A percentile compares a stretch with the other conserved stretches of the same genome.
These are phyloP conservation scores for Metschnikowia rubicola DNA, from an alignment of 805 yeast genomes.

Conservation along the genomic window DNA sequence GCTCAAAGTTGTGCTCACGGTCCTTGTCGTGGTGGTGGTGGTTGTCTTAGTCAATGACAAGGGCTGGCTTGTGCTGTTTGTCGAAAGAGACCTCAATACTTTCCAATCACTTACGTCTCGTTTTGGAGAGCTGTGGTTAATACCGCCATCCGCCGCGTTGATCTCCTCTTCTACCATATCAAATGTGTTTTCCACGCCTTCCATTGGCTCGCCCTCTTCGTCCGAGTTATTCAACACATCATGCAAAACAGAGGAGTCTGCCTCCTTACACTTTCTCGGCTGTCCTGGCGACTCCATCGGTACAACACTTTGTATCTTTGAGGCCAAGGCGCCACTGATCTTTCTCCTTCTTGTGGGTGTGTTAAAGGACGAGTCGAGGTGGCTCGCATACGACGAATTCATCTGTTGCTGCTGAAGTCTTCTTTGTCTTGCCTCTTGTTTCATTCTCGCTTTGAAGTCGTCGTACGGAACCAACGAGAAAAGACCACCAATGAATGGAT, in stretches of 20 bases:
- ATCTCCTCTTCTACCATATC: conserved; percentile 15
- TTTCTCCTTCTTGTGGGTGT: conserved; percentile 72
- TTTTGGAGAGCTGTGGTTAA: conserved; percentile 22
- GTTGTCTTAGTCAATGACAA: conserved; percentile 40
- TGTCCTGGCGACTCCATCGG: conserved; percentile 96
- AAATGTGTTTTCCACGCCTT: conserved; percentile 17
- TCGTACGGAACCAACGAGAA: conserved; percentile 61
- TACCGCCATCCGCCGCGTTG: conserved; percentile 16
- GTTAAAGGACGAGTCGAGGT: conserved; percentile 49
- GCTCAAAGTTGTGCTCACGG: conserved; percentile 41
- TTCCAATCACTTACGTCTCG: conserved; percentile 34
- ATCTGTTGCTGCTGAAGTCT: conserved; percentile 30
- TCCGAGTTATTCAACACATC: conserved; percentile 44
- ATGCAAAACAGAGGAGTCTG: conserved; percentile 29
- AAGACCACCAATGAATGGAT: conserved; percentile 63
- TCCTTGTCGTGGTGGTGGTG: conserved; percentile 49
- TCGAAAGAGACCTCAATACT: conserved; percentile 37
- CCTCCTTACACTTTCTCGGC: conserved; percentile 68
- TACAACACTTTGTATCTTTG: conserved; percentile 70
- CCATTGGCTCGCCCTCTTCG: conserved; percentile 26
- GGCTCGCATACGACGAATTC: conserved; percentile 27
- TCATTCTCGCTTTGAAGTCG: conserved; percentile 54
- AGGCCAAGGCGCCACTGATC: conserved; percentile 64
- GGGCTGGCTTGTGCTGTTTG: conserved; percentile 30
- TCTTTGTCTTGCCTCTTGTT: conserved; percentile 39